These are phyloP conservation scores for Fusarium cicatricum DNA, from an alignment of 2,329 filamentous ascomycete genomes.

Conservation along the genomic window DNA sequence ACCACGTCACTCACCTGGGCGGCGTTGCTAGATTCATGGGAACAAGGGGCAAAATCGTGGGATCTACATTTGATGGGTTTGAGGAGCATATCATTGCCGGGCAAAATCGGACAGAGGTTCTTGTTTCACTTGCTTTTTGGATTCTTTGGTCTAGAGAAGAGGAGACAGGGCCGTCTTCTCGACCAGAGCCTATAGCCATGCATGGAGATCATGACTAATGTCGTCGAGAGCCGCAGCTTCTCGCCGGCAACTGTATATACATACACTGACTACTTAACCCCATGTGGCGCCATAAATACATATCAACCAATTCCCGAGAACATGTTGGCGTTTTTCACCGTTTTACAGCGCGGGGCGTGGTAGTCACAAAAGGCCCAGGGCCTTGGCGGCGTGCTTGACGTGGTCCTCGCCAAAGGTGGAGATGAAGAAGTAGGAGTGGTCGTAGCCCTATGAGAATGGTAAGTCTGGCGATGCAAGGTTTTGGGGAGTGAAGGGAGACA, in stretches of 20 bases:
- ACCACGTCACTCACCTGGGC: constrained; percentile 30
- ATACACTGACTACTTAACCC: neutral
- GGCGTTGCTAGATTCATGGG: constrained; percentile 39
- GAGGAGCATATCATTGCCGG: constrained; percentile 14
- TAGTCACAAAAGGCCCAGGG: constrained; percentile 60
- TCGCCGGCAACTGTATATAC: constrained; percentile 6
- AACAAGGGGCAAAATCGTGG: constrained; percentile 11
- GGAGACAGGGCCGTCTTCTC: neutral
- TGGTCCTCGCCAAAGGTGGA: constrained; percentile 90
- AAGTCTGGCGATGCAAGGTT: neutral
- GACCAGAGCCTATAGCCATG: constrained; percentile 10
- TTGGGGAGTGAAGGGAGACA: constrained; percentile 33
- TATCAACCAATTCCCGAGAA: constrained; percentile 15
- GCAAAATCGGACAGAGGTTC: constrained; percentile 22
- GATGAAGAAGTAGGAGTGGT: constrained; percentile 98
- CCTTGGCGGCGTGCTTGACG: constrained; percentile 89
- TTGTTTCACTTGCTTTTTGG: constrained; percentile 30
- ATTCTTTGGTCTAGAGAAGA: constrained; percentile 6
- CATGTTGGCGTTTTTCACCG: constrained; percentile 20
- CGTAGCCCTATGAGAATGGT: constrained; percentile 72
- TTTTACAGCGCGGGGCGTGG: constrained; percentile 34
- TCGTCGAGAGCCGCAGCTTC: constrained; percentile 6
- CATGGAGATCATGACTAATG: constrained; percentile 5
- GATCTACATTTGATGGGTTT: neutral
- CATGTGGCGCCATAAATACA: constrained; percentile 20